Evolutionary conservation across 2,329 filamentous ascomycete genomes (phyloP).

Genomic region (Amesomyces nigricolor): DNA sequence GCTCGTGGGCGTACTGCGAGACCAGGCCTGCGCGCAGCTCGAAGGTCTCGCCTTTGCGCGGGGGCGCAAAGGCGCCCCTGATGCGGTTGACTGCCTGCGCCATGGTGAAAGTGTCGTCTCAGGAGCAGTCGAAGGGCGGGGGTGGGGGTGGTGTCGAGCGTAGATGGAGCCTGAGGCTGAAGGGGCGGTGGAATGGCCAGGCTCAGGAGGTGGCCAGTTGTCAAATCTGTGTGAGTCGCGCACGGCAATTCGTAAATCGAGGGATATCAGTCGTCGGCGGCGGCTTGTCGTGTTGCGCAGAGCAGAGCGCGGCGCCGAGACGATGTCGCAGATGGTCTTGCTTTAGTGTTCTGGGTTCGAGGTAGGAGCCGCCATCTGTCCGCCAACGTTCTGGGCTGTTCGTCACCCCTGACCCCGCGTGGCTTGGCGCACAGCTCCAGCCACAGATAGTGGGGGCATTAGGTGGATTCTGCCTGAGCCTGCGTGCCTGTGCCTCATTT

Average conservation of each 20-base stretch:
- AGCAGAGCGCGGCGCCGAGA: not conserved
- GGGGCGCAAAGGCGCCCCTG: conserved; percentile 84
- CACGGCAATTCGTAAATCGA: not conserved
- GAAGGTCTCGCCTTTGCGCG: conserved; percentile 95
- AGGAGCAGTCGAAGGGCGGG: not conserved
- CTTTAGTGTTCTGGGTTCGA: conserved; percentile 1
- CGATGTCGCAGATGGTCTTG: conserved; percentile 9
- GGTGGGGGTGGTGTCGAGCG: not conserved
- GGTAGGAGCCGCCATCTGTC: not conserved
- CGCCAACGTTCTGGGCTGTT: conserved; percentile 1
- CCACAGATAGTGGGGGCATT: conserved; percentile 16
- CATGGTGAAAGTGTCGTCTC: conserved; percentile 19
- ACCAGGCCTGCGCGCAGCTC: conserved; percentile 92
- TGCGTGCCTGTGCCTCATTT: no score
- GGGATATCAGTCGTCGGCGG: not conserved
- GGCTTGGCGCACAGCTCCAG: conserved; percentile 20
- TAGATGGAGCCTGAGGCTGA: not conserved
- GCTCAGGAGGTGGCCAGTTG: conserved; percentile 1
- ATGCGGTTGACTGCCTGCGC: conserved; percentile 84
- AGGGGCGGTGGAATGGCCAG: conserved; percentile 15
- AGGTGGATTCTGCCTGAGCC: no score
- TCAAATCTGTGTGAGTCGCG: not conserved
- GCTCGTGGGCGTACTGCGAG: conserved; percentile 98
- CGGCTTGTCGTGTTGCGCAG: conserved; percentile 1
- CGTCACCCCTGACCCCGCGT: conserved; percentile 8